phyloP scores from a whole-genome alignment of 78 protist species.

The Capsaspora owczarzaki region DNA sequence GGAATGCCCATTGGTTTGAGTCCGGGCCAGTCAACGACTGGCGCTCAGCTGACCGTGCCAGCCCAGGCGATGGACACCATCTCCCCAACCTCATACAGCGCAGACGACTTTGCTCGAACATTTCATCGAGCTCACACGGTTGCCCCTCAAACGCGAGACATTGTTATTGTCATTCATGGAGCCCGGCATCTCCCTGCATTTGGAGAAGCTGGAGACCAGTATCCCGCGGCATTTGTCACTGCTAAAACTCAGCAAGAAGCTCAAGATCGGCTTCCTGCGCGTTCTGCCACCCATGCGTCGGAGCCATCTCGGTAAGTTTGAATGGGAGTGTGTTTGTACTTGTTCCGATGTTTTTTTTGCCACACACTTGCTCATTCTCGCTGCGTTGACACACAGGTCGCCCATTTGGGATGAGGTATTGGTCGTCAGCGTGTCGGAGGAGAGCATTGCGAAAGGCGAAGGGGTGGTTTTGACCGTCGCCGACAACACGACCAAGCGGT shows the following conservation, averaged over 20 bases:
- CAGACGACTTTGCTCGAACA: too few relatives aligned
- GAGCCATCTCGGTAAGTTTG: background rate
- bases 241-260: background rate
- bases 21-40: too few relatives aligned
- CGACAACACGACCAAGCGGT: background rate
- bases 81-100: too few relatives aligned
- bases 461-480: background rate
- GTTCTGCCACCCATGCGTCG: background rate
- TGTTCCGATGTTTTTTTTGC: background rate
- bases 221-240: background rate
- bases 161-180: too few relatives aligned
- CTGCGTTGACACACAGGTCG: background rate
- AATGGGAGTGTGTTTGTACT: background rate
- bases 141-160: too few relatives aligned
- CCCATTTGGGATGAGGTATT: conserved; percentile 1
- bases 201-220: too few relatives aligned
- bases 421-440: background rate
- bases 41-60: too few relatives aligned
- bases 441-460: background rate
- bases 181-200: too few relatives aligned
- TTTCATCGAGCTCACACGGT: too few relatives aligned
- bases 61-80: too few relatives aligned
- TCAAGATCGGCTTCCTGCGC: background rate
- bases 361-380: background rate
- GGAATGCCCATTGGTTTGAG: too few relatives aligned